Evolutionary conservation across 768 basidiomycete species (phyloP), one percentile per base, ranked within the genome.

Genomic region (Macrolepiota albuminosa): DNA sequence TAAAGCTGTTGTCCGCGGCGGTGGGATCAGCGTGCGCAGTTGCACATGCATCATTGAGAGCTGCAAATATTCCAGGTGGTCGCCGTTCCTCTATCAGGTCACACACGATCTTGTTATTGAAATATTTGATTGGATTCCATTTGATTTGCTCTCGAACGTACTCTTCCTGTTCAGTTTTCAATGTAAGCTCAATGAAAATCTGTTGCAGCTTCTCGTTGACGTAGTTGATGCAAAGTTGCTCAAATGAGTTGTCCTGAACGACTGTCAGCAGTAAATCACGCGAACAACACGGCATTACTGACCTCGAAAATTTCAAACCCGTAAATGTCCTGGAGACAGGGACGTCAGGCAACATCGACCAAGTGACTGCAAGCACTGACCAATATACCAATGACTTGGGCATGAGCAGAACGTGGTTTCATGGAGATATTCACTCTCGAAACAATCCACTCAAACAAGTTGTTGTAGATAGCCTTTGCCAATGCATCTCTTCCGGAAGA

Each of bases 181-280:
- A 80, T 0, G 97, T 99, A 53, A 99, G 81, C 73, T 99, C 95
- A 68, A 99, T 99, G 77, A 99, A 99, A 69, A 98, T 99, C 71
- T 96, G 96, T 68, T 99, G 96, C 29, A 99, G 83, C 75, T 99
- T 99, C 76, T 99, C 97, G 81, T 99, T 99, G 77, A 98, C 97
- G 68, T 99, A 99, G 79, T 99, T 99, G 82, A 99, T 99, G 78
- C 97, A 99, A 21, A 99, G 85, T 73, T 99, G 95, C 70, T 95
- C 94, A 69, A 95, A 95, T 5, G 93, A 94, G 73, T 96, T 96
- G 72, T 95, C 91, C 89, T 95, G 58, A 24, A 63, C 2, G 31
- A 39, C 53, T 54, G 58, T 60, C 11, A 61, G 46, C 31, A 54
- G 40, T 24, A 66, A 6, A 59, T 33, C 63, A 36, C 6, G 21